Percentiles rank a stretch among this genome's conserved stretches.
These are phyloP conservation scores for Pyrenochaeta sp. DNA, from an alignment of 2,329 filamentous ascomycete species.

Conservation along the genomic window DNA sequence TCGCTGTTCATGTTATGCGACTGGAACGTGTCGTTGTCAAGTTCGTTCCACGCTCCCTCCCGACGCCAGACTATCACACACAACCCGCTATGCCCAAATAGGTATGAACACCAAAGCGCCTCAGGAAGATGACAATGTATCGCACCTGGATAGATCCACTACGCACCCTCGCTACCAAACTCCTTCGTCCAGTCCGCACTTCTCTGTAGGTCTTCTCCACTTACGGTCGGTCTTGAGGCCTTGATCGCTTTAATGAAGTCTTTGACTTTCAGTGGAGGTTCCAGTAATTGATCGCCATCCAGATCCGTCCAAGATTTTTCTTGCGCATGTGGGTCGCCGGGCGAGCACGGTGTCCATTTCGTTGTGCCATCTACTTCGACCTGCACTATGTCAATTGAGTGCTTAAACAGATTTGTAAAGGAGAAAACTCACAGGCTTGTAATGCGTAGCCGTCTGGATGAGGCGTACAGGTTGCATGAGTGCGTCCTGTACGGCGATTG, in stretches of 20 bases:
- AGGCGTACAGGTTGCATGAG: slow-evolving; percentile 97
- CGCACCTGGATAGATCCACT: slow-evolving; percentile 8
- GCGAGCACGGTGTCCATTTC: slow-evolving; percentile 89
- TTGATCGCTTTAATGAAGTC: slow-evolving; percentile 95
- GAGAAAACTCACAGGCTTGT: slow-evolving; percentile 76
- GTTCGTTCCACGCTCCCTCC: not conserved
- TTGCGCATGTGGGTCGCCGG: slow-evolving; percentile 81
- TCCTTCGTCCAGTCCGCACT: slow-evolving; percentile 95
- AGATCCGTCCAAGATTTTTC: slow-evolving; percentile 96
- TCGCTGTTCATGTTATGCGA: not conserved
- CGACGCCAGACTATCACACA: slow-evolving; percentile 1
- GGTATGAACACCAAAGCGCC: slow-evolving; percentile 1
- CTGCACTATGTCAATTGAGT: slow-evolving; percentile 52
- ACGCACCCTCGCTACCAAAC: slow-evolving; percentile 89
- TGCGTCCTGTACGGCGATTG: slow-evolving; percentile 93
- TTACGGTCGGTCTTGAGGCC: slow-evolving; percentile 87
- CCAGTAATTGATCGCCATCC: slow-evolving; percentile 81
- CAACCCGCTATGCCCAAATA: not conserved
- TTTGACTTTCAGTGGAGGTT: slow-evolving; percentile 85
- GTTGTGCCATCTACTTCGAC: slow-evolving; percentile 72
- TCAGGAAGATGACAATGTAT: not conserved
- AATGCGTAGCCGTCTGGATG: slow-evolving; percentile 97
- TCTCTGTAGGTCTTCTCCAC: slow-evolving; percentile 79
- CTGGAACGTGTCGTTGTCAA: not conserved
- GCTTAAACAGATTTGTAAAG: no score